Evolutionary conservation across 164 flowering plant genomes (phyloP).

Genomic region (Malania oleifera): DNA sequence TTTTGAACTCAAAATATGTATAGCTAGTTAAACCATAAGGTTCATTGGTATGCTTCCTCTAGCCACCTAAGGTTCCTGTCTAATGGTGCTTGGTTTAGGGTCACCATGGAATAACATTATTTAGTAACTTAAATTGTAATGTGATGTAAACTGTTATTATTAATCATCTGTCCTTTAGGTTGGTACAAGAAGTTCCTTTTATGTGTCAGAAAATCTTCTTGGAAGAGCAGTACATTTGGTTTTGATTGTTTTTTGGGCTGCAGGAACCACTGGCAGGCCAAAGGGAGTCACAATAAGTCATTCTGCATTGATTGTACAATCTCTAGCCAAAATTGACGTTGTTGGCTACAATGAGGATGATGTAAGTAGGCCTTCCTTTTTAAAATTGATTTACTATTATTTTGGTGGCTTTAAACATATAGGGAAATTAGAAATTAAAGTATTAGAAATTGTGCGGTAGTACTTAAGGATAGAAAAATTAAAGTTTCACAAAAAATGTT

Average conservation of each 20-base stretch:
- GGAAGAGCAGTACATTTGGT: not conserved
- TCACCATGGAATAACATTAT: not conserved
- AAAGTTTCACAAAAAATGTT: not conserved
- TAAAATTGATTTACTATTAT: not conserved
- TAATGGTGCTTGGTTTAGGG: no score
- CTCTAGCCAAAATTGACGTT: conserved; percentile 78
- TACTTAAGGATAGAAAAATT: not conserved
- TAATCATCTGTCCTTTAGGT: not conserved
- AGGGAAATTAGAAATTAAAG: no score
- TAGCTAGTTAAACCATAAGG: no score
- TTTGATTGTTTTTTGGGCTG: conserved; percentile 8
- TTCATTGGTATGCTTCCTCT: no score
- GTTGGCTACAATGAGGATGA: conserved; percentile 80
- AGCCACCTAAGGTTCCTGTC: no score
- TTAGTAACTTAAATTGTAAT: not conserved
- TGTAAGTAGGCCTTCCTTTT: conserved; percentile 59
- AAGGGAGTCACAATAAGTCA: conserved; percentile 83
- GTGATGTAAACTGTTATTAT: no score
- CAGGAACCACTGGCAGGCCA: conserved; percentile 93
- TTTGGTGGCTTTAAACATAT: not conserved
- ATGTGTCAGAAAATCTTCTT: not conserved
- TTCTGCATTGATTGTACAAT: conserved; percentile 72
- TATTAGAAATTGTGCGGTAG: no score
- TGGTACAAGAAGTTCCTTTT: not conserved
- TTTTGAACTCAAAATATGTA: no score